Base-by-base conservation (phyloP, 768 basidiomycete species). In the Pleurotus giganteus region DNA sequence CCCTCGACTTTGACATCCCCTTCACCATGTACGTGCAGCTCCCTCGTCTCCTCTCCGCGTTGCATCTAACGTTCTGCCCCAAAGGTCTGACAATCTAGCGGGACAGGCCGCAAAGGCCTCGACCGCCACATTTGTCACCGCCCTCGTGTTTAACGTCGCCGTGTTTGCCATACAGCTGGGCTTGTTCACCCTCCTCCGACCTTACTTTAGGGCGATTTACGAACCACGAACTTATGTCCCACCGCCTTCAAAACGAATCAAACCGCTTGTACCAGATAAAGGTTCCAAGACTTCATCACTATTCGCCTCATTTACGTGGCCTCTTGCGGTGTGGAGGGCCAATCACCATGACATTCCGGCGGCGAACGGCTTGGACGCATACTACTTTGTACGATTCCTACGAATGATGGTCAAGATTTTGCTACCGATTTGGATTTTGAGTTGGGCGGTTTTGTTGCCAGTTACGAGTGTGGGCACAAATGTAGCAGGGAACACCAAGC, bases 311-410 rank as follows among this genome's bases (percentile, higher is more conserved):
- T 69, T 91, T 21, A 64, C 76, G 29, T 95, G 91, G 92, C 87
- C 89, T 1, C 56, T 79, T 17, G 76, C 82, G 0, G 68, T 94
- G 17, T 85, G 72, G 70, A 75, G 73, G 2, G 77, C 86, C 2
- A 81, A 92, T 63, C 83, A 85, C 63, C 70, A 71, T 26, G 77
- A 75, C 21, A 83, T 91, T 55, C 78, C 84, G 56, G 72, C 74
- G 39, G 77, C 81, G 39, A 94, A 94, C 58, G 93, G 93, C 24
- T 75, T 89, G 55, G 96, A 98, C 66, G 90, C 94, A 13, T 99
- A 96, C 72, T 87, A 95, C 65, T 99, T 90, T 62, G 86, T 97
- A 42, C 88, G 93, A 51, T 98, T 91, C 69, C 76, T 91, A 26
- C 83, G 87, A 46, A 85, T 98, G 78, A 89, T 97, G 83, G 67